A percentile compares a stretch with the other conserved stretches of the same genome.
These are phyloP conservation scores for Candida pseudofarinosa DNA, from an alignment of 805 yeast genomes.

Conservation along the genomic window DNA sequence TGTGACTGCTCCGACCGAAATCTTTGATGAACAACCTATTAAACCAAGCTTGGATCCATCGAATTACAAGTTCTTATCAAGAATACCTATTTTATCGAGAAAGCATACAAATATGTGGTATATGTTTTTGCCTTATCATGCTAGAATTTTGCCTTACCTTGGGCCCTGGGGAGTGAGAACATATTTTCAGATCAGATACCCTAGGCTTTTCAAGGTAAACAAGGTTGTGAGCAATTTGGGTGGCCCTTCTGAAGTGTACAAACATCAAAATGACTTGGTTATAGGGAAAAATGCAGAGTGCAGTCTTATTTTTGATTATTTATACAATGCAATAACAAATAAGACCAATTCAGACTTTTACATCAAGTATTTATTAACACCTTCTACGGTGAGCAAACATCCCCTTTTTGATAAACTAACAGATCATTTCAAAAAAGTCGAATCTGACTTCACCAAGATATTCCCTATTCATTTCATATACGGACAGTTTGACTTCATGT, in stretches of 20 bases:
- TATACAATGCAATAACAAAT: slow-evolving; percentile 36
- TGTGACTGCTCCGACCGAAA: slow-evolving; percentile 36
- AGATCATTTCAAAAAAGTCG: slow-evolving; percentile 11
- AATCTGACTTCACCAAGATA: slow-evolving; percentile 7
- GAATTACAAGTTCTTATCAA: slow-evolving; percentile 42
- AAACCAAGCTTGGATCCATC: slow-evolving; percentile 42
- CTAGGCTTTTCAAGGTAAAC: slow-evolving; percentile 37
- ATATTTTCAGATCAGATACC: slow-evolving; percentile 39
- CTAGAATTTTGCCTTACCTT: slow-evolving; percentile 43
- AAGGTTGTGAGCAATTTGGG: slow-evolving; percentile 28
- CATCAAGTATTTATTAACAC: slow-evolving; percentile 48
- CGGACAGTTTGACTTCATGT: slow-evolving; percentile 77
- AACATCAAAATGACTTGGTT: slow-evolving; percentile 24
- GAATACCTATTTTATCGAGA: slow-evolving; percentile 39
- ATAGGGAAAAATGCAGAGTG: slow-evolving; percentile 38
- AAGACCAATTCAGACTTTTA: slow-evolving; percentile 39
- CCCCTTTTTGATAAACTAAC: slow-evolving; percentile 60
- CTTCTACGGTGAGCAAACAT: slow-evolving; percentile 57
- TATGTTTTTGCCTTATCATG: slow-evolving; percentile 41
- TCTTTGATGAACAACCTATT: slow-evolving; percentile 9
- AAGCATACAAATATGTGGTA: slow-evolving; percentile 32
- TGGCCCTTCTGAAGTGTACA: slow-evolving; percentile 21
- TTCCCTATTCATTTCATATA: slow-evolving; percentile 48
- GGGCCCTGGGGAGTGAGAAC: slow-evolving; percentile 40
- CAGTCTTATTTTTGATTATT: slow-evolving; percentile 33